Evolutionary conservation across 176 grass and related monocot genomes (phyloP).

Genomic region (Ananas comosus): DNA sequence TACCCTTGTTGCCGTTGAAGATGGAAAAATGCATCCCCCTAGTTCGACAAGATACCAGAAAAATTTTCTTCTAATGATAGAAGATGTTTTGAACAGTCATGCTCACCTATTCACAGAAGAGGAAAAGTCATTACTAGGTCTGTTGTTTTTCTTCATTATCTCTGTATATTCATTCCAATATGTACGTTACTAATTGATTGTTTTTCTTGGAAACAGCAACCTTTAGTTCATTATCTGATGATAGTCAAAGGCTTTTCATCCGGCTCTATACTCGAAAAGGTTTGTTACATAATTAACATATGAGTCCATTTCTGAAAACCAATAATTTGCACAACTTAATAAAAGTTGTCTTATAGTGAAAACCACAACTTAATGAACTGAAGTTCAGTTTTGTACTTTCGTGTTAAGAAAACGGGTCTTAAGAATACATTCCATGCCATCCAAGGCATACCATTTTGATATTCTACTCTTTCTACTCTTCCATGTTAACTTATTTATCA

Average conservation of each 20-base stretch:
- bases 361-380: too few relatives aligned
- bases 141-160: constrained; percentile 8
- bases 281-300: constrained; percentile 24
- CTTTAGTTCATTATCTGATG: constrained; percentile 59
- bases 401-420: too few relatives aligned
- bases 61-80: constrained; percentile 68
- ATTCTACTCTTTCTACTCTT: too few relatives aligned
- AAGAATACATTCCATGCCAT: too few relatives aligned
- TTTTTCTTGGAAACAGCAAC: constrained; percentile 41
- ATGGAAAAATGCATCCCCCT: constrained; percentile 29
- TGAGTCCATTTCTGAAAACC: constrained; percentile 6
- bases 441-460: too few relatives aligned
- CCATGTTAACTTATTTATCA: too few relatives aligned
- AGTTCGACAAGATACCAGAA: constrained; percentile 48
- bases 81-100: constrained; percentile 73
- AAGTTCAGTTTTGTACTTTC: too few relatives aligned
- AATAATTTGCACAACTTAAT: constrained; percentile 5
- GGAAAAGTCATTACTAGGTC: constrained; percentile 81
- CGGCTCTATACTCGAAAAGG: constrained; percentile 93
- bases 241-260: constrained; percentile 78
- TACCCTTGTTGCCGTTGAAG: constrained; percentile 36
- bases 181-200: neutral
- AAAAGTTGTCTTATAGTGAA: too few relatives aligned
- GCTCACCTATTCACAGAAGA: constrained; percentile 46
- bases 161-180: constrained; percentile 4